Base-by-base conservation (phyloP, 1,284 basidiomycete genomes). In the Microbotryum silenes-acaulis region DNA sequence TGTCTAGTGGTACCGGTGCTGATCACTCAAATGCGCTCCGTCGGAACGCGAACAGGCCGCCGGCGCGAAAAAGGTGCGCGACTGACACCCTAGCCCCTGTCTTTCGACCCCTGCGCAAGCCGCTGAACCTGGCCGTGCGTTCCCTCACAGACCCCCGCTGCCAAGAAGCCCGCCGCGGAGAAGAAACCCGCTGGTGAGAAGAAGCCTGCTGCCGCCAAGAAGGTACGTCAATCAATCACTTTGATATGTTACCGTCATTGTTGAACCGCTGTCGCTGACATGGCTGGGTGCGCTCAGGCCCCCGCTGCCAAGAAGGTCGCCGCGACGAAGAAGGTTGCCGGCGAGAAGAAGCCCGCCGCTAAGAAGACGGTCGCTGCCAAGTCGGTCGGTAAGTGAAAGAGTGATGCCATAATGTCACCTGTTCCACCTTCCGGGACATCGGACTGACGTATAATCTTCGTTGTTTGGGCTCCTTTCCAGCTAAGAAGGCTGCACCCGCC, bases 21-120 rank as follows among this genome's bases (percentile, higher is more conserved):
- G 37, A 42, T 42, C 37, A 18, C 37, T 42, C 16, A 10, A 42
- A 42, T 10, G 37, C 12, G 37, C 16, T 42, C 14, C 37, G 37
- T 42, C 37, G 4, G 8, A 51, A 23, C 44, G 10, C 29, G 59
- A 56, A 46, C 47, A 29, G 10, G 27, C 25, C 14, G 44, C 55
- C 6, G 60, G 54, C 21, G 31, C 29, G 14, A 62, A 62, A 56
- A 61, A 61, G 51, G 52, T 59, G 21, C 29, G n/a, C 33, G 14
- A 4, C 20, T 18, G 16, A 20, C 21, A 21, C 6, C 7, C 3
- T 7, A 14, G 18, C 27, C 18, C n/a, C 31, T 45, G 27, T 42
- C 16, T 42, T 14, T 42, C 16, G 37, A 16, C 37, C 37, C 37
- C 37, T 42, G 37, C 37, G 37, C 37, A 3, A 10, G 37, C 37